Percentiles rank a stretch among this genome's conserved stretches.
Evolutionary conservation across 2,329 filamentous ascomycete species (phyloP).

Genomic region (Aureobasidium zeae): DNA sequence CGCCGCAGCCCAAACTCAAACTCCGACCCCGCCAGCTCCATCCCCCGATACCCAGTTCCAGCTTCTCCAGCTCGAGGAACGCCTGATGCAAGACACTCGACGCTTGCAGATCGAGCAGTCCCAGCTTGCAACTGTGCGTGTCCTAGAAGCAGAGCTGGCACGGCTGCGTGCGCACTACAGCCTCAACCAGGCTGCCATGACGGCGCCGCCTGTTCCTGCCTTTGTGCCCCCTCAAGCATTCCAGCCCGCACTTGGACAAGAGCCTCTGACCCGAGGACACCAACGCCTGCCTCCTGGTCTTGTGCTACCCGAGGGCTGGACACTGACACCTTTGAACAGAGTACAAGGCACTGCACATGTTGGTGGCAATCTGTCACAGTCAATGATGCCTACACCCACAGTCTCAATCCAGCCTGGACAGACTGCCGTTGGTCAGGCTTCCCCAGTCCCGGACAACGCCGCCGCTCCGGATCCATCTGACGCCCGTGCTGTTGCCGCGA

Average conservation of each 20-base stretch:
- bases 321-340: constrained; percentile 37
- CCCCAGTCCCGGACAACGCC: not conserved
- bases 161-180: constrained; percentile 46
- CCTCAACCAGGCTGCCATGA: constrained; percentile 18
- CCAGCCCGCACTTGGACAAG: constrained; percentile 24
- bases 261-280: constrained; percentile 34
- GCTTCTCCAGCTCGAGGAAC: constrained; percentile 57
- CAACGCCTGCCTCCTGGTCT: constrained; percentile 42
- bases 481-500: too few relatives aligned
- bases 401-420: not conserved
- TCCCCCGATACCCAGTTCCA: constrained; percentile 39
- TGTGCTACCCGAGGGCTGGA: constrained; percentile 45
- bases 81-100: constrained; percentile 59
- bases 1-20: not conserved
- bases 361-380: not conserved
- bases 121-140: constrained; percentile 59
- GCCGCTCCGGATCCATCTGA: not conserved
- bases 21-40: constrained; percentile 22
- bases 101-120: constrained; percentile 54
- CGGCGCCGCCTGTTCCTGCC: constrained; percentile 16
- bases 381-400: constrained; percentile 1
- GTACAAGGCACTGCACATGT: constrained; percentile 18
- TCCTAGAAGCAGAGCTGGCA: constrained; percentile 58
- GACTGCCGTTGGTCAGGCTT: not conserved
- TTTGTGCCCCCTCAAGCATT: constrained; percentile 26